These are phyloP conservation scores for Dichotomocladium elegans DNA, from an alignment of 371 early-diverging fungal species.

Conservation along the genomic window DNA sequence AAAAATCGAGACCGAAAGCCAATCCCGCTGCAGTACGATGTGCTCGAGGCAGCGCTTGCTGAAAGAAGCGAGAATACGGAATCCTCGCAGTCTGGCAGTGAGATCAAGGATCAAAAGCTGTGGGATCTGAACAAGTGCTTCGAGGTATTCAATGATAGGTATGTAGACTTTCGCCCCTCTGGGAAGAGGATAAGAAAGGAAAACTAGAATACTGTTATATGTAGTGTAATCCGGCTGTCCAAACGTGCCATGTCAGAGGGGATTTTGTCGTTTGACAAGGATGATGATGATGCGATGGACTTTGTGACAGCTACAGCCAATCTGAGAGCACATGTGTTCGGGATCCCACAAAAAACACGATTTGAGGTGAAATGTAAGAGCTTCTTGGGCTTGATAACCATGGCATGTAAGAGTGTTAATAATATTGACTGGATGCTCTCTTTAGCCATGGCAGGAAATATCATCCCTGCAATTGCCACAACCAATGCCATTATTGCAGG, in stretches of 20 bases:
- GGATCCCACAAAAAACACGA: conserved; percentile 71
- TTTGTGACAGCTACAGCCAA: conserved; percentile 94
- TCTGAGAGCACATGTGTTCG: conserved; percentile 79
- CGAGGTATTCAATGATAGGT: conserved; percentile 55
- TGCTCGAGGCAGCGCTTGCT: conserved; percentile 23
- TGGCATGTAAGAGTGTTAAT: neutral
- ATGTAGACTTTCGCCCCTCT: too few species aligned
- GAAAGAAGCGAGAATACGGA: neutral
- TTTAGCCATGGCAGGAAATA: conserved; percentile 96
- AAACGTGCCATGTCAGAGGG: conserved; percentile 34
- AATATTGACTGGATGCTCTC: neutral
- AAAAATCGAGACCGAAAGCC: conserved; percentile 66
- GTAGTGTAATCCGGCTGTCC: conserved; percentile 42
- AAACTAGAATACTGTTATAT: neutral
- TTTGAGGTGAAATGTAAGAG: conserved; percentile 85
- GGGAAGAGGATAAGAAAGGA: too few species aligned
- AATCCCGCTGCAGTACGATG: conserved; percentile 56
- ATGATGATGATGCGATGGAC: conserved; percentile 82
- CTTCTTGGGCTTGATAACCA: neutral
- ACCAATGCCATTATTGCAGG: conserved; percentile 99
- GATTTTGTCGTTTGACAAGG: conserved; percentile 85
- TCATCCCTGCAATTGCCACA: conserved; percentile 99
- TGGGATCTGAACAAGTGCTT: conserved; percentile 63
- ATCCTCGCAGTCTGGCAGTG: neutral
- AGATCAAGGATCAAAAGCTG: conserved; percentile 61